phyloP scores from a whole-genome alignment of 345 rosid species.

The Durio zibethinus region DNA sequence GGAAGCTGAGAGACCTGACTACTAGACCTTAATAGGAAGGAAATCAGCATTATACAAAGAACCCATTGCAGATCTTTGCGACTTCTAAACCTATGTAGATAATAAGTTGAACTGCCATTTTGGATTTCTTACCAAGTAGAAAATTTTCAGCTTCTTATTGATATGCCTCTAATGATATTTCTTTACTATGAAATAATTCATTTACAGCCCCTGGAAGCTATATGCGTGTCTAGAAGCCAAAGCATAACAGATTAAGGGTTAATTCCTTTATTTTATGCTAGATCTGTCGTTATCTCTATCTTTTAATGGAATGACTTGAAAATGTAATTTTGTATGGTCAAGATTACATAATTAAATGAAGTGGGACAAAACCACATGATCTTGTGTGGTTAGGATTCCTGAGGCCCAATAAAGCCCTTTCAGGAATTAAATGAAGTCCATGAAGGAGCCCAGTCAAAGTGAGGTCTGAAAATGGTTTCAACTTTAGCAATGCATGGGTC shows the following conservation, averaged over 20 bases:
- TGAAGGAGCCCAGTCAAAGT: too few relatives aligned
- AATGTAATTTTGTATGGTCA: neutral
- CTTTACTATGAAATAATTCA: neutral
- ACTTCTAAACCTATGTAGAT: neutral
- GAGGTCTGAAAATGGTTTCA: neutral
- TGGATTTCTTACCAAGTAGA: neutral
- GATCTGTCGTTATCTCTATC: neutral
- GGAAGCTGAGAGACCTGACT: constrained; percentile 8
- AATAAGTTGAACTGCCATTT: neutral
- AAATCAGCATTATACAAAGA: neutral
- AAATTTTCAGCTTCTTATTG: neutral
- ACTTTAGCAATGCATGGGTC: neutral
- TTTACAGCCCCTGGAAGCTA: neutral
- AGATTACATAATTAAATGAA: neutral
- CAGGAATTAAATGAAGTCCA: too few relatives aligned
- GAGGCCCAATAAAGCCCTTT: too few relatives aligned
- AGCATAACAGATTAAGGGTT: neutral
- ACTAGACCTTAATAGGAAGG: neutral
- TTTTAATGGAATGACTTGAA: neutral
- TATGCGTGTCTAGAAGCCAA: neutral
- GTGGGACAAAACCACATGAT: neutral
- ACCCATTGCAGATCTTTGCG: neutral
- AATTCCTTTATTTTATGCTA: too few relatives aligned
- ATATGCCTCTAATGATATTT: neutral
- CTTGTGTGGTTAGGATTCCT: too few relatives aligned